Conservation (phyloP, 2,329 filamentous ascomycete species). For the Acephala macrosclerotiorum region DNA sequence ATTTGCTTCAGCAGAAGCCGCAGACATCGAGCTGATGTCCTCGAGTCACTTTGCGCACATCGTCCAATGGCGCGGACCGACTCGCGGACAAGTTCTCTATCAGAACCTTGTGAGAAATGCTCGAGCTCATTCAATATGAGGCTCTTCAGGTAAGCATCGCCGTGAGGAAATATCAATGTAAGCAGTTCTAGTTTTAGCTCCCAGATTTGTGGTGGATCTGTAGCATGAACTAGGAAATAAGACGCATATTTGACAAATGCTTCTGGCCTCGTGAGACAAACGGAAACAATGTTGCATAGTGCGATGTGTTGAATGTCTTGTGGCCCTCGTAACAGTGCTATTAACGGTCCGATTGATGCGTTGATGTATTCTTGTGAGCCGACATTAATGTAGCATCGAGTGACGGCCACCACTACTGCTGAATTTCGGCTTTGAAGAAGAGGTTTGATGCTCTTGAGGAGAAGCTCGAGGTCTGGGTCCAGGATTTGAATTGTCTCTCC, state of each 20-base stretch:
- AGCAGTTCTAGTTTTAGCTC: conserved; percentile 90
- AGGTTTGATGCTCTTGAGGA: conserved; percentile 82
- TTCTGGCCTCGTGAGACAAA: conserved; percentile 77
- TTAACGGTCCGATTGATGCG: conserved; percentile 79
- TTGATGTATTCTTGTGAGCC: conserved; percentile 80
- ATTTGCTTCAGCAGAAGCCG: conserved; percentile 86
- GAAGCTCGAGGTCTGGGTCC: conserved; percentile 82
- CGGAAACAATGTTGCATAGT: conserved; percentile 93
- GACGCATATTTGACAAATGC: conserved; percentile 89
- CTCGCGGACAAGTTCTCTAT: conserved; percentile 83
- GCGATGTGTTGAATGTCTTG: conserved; percentile 90
- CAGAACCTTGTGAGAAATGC: conserved; percentile 82
- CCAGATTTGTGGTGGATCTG: conserved; percentile 84
- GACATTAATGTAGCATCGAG: conserved; percentile 83
- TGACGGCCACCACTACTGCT: conserved; percentile 88
- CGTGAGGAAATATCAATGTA: conserved; percentile 88
- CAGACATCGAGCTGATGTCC: conserved; percentile 80
- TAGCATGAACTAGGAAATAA: conserved; percentile 86
- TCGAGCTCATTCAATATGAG: conserved; percentile 92
- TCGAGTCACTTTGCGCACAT: conserved; percentile 81
- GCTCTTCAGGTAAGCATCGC: conserved; percentile 77
- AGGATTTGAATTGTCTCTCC: conserved; percentile 64
- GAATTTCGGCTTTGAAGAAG: conserved; percentile 92
- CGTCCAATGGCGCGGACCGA: conserved; percentile 92
- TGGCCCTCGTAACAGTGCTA: conserved; percentile 84